Base-by-base conservation (phyloP, 129 eudicot species). In the Pseudognaphalium luteoalbum region DNA sequence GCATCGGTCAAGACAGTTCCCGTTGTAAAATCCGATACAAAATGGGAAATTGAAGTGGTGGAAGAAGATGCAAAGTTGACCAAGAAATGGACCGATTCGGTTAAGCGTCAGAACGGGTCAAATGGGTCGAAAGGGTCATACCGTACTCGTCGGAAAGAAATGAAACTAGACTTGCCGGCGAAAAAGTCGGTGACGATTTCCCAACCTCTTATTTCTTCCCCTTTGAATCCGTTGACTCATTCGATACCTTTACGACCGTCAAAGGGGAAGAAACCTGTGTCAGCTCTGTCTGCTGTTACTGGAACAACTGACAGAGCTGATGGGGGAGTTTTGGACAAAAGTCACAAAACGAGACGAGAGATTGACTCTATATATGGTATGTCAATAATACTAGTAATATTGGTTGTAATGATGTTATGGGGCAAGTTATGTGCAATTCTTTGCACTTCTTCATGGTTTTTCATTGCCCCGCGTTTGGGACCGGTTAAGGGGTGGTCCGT, bases 371-470 rank as follows among this genome's bases (percentile, higher is more conserved):
- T 77, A 1, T 37, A 83, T 63, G 96, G 96, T 14, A 78, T 86
- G 85, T 70, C 86, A 32, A 52, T 87, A 60, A 42, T 90, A 56
- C 21, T 87, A 80, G 87, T 87, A 22, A 73, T 81, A 12, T 71
- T 90, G 0, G 57, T 70, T 0, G 78, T 85, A 63, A 79, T 90
- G 92, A 25, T 87, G 57, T 8, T 87, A 41, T 87, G 96, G 91
- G 96, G 96, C 17, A 90, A 85, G 66, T 4, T 87, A 22, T 90
- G 88, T 62, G 96, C 96, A 3, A 83, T 90, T 72, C 34, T 90
- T 25, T 90, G 91, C 71, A 85, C 92, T 67, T 82, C 80, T 66
- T 88, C 90, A 47, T 90, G 96, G 92, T 80, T 90, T 29, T 87
- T 77, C 57, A 61, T 85, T 19, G 77, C 81, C 6, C 88, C 90